Base-by-base conservation (phyloP, 1,284 basidiomycete species). In the Hemileia vastatrix region DNA sequence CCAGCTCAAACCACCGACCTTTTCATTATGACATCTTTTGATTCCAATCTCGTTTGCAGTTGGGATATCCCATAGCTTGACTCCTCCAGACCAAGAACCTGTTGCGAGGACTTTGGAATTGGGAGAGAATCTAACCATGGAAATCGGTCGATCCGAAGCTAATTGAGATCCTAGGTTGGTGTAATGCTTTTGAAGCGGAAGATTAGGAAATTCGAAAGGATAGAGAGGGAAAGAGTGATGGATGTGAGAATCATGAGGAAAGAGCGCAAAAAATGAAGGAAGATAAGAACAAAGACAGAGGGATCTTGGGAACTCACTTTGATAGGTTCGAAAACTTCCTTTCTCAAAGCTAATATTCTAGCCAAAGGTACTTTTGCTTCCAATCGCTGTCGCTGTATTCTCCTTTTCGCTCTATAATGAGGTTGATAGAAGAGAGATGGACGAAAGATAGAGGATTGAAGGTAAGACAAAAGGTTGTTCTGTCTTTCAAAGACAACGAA, bases 161-260 rank as follows among this genome's bases (percentile, higher is more conserved):
- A 74, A 64, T 54, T 75, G 73, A 1, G 72, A 72, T 47, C 73
- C 73, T 36, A 75, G 67, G n/a, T 65, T 69, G 15, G 70, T 68
- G 57, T 64, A 75, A 1, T 63, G 31, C 48, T 62, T 63, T 15
- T 27, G 27, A 47, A 23, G 21, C 45, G 45, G 45, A 47, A 47
- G 45, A 18, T 47, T 47, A 23, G 21, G 45, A 18, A 47, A 47
- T 19, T 47, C 45, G 45, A 23, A 47, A 19, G 18, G 45, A 18
- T 23, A 23, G 18, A 19, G 18, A 47, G 45, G 45, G 18, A 23
- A 47, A 19, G 36, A 40, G 36, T 40, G 36, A 40, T 15, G 15
- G 15, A 40, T 11, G 8, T 11, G 8, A 40, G 36, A 40, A 40
- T 40, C 15, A 11, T 40, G 36, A 40, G 36, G 8, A 40, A 40